A percentile compares a stretch with the other conserved stretches of the same genome.
phyloP scores from a whole-genome alignment of 2,329 filamentous ascomycete genomes.

The Dichotomopilus funicola region DNA sequence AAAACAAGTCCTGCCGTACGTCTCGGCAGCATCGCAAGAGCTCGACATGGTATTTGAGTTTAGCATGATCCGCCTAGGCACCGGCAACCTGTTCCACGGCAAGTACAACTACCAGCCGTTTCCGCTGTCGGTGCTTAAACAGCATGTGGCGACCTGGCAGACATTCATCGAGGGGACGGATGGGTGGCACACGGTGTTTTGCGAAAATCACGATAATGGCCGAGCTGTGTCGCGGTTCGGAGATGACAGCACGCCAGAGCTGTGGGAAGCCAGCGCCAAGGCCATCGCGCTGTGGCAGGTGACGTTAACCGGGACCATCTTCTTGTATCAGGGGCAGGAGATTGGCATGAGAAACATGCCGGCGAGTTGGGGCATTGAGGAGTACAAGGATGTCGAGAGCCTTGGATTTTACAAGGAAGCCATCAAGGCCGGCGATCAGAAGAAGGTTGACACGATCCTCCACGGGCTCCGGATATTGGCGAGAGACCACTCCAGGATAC shows the following conservation, averaged over 20 bases:
- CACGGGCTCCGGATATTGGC: conserved; percentile 52
- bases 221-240: conserved; percentile 48
- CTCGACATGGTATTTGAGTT: conserved; percentile 63
- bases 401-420: conserved; percentile 37
- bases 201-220: conserved; percentile 58
- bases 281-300: conserved; percentile 44
- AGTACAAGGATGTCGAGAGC: conserved; percentile 45
- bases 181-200: conserved; percentile 52
- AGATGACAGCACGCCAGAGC: conserved; percentile 36
- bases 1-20: conserved; percentile 45
- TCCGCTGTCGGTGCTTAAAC: conserved; percentile 39
- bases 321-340: conserved; percentile 54
- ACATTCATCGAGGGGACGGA: conserved; percentile 36
- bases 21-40: conserved; percentile 1
- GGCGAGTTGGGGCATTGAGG: conserved; percentile 39
- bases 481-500: conserved; percentile 57
- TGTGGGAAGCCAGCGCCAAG: conserved; percentile 42
- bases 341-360: conserved; percentile 52
- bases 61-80: conserved; percentile 48
- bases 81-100: conserved; percentile 43
- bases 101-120: conserved; percentile 4
- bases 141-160: conserved; percentile 40
- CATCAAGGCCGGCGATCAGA: conserved; percentile 22
- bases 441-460: conserved; percentile 39
- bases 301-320: conserved; percentile 46